Evolutionary conservation across 208 protist genomes (phyloP).

Genomic region (Trichomonas vaginalis): DNA sequence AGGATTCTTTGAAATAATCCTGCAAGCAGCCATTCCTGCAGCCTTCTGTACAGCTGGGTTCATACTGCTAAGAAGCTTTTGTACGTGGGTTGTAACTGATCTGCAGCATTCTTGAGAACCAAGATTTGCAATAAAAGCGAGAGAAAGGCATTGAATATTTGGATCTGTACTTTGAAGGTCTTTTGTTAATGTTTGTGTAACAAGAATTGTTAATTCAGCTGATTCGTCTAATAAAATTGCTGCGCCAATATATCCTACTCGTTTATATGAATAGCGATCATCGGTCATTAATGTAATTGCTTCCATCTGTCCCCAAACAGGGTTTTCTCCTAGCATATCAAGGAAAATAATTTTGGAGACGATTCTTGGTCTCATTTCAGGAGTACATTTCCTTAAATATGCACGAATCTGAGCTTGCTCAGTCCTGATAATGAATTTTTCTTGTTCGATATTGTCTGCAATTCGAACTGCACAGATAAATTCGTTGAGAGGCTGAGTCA

Average conservation of each 20-base stretch:
- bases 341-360: constrained; percentile 4
- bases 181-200: not conserved
- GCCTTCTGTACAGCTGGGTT: not conserved
- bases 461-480: not conserved
- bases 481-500: not conserved
- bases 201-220: not conserved
- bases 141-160: not conserved
- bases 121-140: constrained; percentile 9
- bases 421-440: not conserved
- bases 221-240: not conserved
- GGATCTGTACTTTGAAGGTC: not conserved
- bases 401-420: not conserved
- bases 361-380: not conserved
- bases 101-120: not conserved
- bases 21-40: not conserved
- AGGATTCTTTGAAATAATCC: not conserved
- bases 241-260: constrained; percentile 6
- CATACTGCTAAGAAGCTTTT: not conserved
- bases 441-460: not conserved
- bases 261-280: not conserved
- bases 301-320: not conserved
- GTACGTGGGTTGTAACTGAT: not conserved
- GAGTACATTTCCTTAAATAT: not conserved
- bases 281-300: not conserved
- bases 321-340: constrained; percentile 5